Evolutionary conservation across 176 grass and related monocot species (phyloP).

Genomic region (Dactylis glomerata): DNA sequence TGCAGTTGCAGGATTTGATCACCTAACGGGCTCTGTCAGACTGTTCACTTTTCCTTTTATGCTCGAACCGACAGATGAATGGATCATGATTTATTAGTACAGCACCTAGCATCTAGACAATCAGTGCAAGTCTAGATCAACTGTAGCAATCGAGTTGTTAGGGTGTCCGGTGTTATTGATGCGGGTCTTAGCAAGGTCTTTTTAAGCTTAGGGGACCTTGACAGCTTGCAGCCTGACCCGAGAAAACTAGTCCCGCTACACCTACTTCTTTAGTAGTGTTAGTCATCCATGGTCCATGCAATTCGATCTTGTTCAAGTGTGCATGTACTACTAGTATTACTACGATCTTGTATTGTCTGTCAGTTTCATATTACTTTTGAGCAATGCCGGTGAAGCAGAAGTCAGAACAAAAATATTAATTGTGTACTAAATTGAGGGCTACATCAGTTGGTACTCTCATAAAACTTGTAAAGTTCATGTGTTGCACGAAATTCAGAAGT

Average conservation of each 20-base stretch:
- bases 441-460: background rate
- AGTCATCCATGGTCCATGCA: background rate
- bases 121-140: background rate
- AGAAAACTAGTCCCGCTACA: background rate
- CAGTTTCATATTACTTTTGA: background rate
- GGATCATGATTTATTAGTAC: background rate
- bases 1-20: background rate
- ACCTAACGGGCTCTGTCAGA: background rate
- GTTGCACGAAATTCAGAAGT: background rate
- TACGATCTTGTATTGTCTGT: background rate
- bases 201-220: background rate
- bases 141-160: slow-evolving; percentile 19
- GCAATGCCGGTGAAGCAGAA: background rate
- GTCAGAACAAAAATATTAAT: background rate
- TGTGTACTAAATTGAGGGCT: background rate
- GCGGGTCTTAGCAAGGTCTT: background rate
- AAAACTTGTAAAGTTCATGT: background rate
- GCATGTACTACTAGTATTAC: background rate
- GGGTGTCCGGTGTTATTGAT: background rate
- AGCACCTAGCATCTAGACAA: background rate
- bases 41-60: background rate
- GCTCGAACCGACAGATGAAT: background rate
- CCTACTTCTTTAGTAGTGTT: background rate
- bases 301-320: background rate
- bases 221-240: slow-evolving; percentile 6